A percentile compares a stretch with the other conserved stretches of the same genome.
Evolutionary conservation across 768 basidiomycete species (phyloP).

Genomic region (Amanita rubescens): DNA sequence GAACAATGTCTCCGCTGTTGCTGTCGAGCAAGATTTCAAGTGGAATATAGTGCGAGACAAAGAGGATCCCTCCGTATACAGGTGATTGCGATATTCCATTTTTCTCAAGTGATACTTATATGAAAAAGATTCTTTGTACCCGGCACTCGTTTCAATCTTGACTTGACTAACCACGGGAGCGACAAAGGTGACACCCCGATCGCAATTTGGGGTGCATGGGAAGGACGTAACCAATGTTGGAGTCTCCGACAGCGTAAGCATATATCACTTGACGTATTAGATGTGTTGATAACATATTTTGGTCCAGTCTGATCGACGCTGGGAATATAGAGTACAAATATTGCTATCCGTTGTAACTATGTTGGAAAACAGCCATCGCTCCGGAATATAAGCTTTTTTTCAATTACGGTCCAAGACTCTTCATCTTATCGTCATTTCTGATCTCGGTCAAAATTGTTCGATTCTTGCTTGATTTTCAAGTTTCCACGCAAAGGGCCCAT

Average conservation of each 20-base stretch:
- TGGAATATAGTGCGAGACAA: conserved; percentile 18
- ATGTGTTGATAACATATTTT: neutral
- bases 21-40: neutral
- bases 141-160: conserved; percentile 2
- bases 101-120: too few species aligned
- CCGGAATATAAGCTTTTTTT: too few species aligned
- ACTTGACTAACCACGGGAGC: conserved; percentile 3
- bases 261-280: too few species aligned
- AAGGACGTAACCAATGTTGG: conserved; percentile 8
- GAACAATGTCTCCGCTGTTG: conserved; percentile 10
- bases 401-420: too few species aligned
- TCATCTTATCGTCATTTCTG: too few species aligned
- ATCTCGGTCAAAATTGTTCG: too few species aligned
- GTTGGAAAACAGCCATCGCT: too few species aligned
- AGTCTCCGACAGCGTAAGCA: neutral
- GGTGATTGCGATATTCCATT: conserved; percentile 10
- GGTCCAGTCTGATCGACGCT: neutral
- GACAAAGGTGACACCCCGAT: neutral
- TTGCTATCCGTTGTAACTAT: too few species aligned
- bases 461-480: too few species aligned
- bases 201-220: conserved; percentile 3
- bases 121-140: conserved; percentile 6
- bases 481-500: too few species aligned
- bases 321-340: too few species aligned
- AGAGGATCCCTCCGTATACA: conserved; percentile 9